Base-by-base conservation (phyloP, 2,329 filamentous ascomycete genomes). In the Colletotrichum limetticola region DNA sequence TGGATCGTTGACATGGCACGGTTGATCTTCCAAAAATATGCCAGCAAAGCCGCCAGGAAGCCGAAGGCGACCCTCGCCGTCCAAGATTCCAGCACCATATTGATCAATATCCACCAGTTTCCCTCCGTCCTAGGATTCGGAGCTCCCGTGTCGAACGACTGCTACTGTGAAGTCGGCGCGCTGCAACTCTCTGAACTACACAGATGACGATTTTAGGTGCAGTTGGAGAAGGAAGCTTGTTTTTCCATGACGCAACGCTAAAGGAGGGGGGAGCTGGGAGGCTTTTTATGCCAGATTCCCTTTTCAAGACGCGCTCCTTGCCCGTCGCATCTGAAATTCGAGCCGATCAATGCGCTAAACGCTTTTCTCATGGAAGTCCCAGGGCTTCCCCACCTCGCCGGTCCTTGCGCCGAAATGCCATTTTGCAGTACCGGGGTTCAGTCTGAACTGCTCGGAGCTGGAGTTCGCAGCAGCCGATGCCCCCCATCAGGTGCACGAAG, bases 21-120 rank as follows among this genome's bases (percentile, higher is more conserved):
- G 72, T 86, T 85, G 66, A 85, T 75, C 52, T 80, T 79, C 59
- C 80, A 78, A 6, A 85, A 75, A 66, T 83, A 84, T 26, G 81
- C n/a, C 16, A 77, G n/a, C 30, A 79, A 7, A 24, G 52, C 58
- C 19, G 63, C 26, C 57, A 32, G 30, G 52, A 73, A 32, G 60
- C 66, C 71, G 26, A 73, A 37, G 32, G 49, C 55, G 35, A 66
- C n/a, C 35, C 56, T 66, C 26, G 56, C 35, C 8, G 61, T 66
- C 71, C 66, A 70, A 26, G 71, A 66, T 57, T 66, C 71, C 49
- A 71, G 35, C 32, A 49, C 61, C 60, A 66, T 71, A 22, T 26
- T 64, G 68, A 28, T 55, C 46, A 1, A 60, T 6, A 24, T 71
- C 32, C 24, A 52, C 49, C 24, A 14, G 11, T 14, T 42, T 26